Percentiles rank a stretch among this genome's conserved stretches.
Conservation (phyloP, 805 yeast species). For the Tetrapisispora arboricola region DNA sequence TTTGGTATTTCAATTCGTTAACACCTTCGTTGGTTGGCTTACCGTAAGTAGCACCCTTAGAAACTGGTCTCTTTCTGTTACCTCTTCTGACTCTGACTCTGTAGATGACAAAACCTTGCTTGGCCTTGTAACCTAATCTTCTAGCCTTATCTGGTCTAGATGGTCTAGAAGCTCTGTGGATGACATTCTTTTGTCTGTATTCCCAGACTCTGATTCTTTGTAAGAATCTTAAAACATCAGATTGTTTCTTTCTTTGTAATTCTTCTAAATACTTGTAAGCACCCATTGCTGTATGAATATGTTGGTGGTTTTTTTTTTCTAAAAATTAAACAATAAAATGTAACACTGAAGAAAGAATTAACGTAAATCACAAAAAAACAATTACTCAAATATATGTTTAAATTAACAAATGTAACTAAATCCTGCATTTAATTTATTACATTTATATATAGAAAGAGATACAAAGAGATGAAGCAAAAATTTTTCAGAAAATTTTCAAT, state of each 20-base stretch:
- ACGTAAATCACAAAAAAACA: too few relatives aligned
- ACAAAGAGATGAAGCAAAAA: not conserved
- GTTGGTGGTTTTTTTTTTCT: constrained; percentile 6
- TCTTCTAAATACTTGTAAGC: constrained; percentile 99
- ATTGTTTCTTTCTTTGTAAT: constrained; percentile 99
- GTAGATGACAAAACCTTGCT: constrained; percentile 98
- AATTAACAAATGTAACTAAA: too few relatives aligned
- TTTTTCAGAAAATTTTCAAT: too few relatives aligned
- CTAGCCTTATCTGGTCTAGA: constrained; percentile 99
- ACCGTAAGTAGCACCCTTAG: constrained; percentile 99
- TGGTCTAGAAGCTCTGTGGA: constrained; percentile 98
- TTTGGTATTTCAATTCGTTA: constrained; percentile 97
- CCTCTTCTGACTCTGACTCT: constrained; percentile 99
- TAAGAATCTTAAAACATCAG: constrained; percentile 97
- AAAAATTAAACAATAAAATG: not conserved
- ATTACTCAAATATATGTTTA: too few relatives aligned
- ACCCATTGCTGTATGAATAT: constrained; percentile 57
- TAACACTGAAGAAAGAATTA: not conserved
- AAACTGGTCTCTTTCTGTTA: constrained; percentile 99
- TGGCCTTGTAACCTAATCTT: constrained; percentile 99
- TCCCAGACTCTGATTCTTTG: constrained; percentile 99
- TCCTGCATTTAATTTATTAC: too few relatives aligned
- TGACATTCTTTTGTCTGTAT: constrained; percentile 97
- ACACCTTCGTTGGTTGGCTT: constrained; percentile 99
- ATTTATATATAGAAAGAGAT: too few relatives aligned